phyloP scores from a whole-genome alignment of 2,329 filamentous ascomycete genomes.

The Sclerotinia minor region DNA sequence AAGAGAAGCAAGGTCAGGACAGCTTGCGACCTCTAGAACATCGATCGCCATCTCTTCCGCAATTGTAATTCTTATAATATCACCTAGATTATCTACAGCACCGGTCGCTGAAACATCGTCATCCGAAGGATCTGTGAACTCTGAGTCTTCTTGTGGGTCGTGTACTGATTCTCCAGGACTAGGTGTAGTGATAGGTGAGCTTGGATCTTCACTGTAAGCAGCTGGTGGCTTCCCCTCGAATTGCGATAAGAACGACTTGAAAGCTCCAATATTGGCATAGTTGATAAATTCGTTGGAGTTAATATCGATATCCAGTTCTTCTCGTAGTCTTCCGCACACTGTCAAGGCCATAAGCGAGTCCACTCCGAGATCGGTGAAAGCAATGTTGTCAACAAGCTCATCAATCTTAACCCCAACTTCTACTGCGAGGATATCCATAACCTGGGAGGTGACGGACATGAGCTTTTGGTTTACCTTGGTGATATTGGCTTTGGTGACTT shows the following conservation, averaged over 20 bases:
- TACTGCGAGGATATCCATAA: slow-evolving; percentile 56
- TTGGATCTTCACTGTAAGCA: slow-evolving; percentile 21
- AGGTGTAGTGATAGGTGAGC: slow-evolving; percentile 19
- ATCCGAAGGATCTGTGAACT: slow-evolving; percentile 45
- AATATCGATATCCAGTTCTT: slow-evolving; percentile 58
- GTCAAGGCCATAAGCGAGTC: slow-evolving; percentile 62
- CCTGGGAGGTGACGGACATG: slow-evolving; percentile 40
- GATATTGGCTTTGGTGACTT: slow-evolving; percentile 22
- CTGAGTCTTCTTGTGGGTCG: slow-evolving; percentile 41
- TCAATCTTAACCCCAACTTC: slow-evolving; percentile 55
- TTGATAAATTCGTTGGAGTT: slow-evolving; percentile 44
- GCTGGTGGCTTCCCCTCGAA: slow-evolving; percentile 41
- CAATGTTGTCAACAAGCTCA: slow-evolving; percentile 51
- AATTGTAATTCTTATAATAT: slow-evolving; percentile 63
- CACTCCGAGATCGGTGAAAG: slow-evolving; percentile 58
- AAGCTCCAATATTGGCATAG: slow-evolving; percentile 52
- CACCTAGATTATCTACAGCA: slow-evolving; percentile 51
- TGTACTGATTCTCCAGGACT: slow-evolving; percentile 19
- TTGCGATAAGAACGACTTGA: slow-evolving; percentile 48
- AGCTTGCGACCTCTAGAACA: slow-evolving; percentile 59
- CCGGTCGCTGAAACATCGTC: slow-evolving; percentile 52
- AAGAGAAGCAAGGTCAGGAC: slow-evolving; percentile 55
- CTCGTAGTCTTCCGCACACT: slow-evolving; percentile 56
- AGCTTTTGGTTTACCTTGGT: slow-evolving; percentile 34
- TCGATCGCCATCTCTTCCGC: slow-evolving; percentile 73